Conservation (phyloP, 2,329 filamentous ascomycete species). For the Coleophoma crateriformis region DNA sequence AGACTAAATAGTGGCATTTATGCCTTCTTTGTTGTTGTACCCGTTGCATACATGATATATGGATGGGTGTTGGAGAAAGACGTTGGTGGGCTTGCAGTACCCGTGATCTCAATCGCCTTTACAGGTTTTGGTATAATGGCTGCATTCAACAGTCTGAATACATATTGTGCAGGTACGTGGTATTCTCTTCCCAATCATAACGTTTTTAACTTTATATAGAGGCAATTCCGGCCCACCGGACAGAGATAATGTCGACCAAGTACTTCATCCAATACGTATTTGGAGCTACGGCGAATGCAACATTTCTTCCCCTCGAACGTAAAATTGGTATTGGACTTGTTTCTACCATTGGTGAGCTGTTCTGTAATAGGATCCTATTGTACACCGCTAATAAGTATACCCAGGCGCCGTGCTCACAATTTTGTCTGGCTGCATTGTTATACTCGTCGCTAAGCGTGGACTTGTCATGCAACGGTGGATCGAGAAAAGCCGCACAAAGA, state of each 20-base stretch:
- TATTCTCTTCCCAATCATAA: neutral
- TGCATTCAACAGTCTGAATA: conserved; percentile 33
- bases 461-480: neutral
- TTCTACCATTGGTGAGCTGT: neutral
- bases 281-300: conserved; percentile 18
- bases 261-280: conserved; percentile 27
- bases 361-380: neutral
- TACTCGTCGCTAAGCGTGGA: neutral
- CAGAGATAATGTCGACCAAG: conserved; percentile 24
- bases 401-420: neutral
- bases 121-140: conserved; percentile 30
- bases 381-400: neutral
- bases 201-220: conserved; percentile 9
- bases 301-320: conserved; percentile 23
- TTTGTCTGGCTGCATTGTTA: neutral
- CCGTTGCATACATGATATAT: conserved; percentile 26
- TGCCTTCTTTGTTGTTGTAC: conserved; percentile 26
- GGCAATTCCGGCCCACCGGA: conserved; percentile 17
- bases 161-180: conserved; percentile 30
- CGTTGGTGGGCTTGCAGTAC: conserved; percentile 28
- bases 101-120: conserved; percentile 27
- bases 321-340: conserved; percentile 16
- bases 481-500: neutral
- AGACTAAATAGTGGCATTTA: conserved; percentile 26
- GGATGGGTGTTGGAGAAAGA: conserved; percentile 30